phyloP scores from a whole-genome alignment of 2,329 filamentous ascomycete species.

The Thermochaetoides dissita region DNA sequence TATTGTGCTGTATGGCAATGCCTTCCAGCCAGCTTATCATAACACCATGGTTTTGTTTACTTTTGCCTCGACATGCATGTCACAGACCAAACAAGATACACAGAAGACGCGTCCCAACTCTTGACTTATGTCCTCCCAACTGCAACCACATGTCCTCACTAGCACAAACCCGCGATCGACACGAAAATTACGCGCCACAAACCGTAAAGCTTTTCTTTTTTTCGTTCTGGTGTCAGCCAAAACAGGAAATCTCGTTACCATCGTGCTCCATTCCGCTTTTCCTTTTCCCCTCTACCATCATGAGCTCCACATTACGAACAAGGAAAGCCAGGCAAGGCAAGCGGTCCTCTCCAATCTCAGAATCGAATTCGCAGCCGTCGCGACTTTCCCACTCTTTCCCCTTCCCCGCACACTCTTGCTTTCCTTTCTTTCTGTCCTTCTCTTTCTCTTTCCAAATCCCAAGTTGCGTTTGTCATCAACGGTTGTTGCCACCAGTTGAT shows the following conservation, averaged over 20 bases:
- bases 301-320: background rate
- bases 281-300: slow-evolving; percentile 1
- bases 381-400: slow-evolving; percentile 2
- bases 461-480: no score
- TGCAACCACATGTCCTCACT: no score
- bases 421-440: background rate
- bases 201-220: background rate
- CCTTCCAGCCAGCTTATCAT: no score
- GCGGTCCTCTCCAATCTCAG: background rate
- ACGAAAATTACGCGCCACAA: slow-evolving; percentile 1
- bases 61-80: slow-evolving; percentile 5
- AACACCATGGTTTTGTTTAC: slow-evolving; percentile 9
- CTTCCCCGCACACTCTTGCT: background rate
- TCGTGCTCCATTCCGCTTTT: slow-evolving; percentile 8
- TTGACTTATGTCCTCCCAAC: no score
- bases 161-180: background rate
- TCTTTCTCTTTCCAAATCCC: background rate
- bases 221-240: background rate
- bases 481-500: no score
- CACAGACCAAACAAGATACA: slow-evolving; percentile 1
- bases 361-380: no score
- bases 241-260: slow-evolving; percentile 7
- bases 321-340: background rate
- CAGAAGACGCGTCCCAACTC: no score
- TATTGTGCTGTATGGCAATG: no score